Base-by-base conservation (phyloP, 352 stramenopile species). In the Plasmopara muralis region DNA sequence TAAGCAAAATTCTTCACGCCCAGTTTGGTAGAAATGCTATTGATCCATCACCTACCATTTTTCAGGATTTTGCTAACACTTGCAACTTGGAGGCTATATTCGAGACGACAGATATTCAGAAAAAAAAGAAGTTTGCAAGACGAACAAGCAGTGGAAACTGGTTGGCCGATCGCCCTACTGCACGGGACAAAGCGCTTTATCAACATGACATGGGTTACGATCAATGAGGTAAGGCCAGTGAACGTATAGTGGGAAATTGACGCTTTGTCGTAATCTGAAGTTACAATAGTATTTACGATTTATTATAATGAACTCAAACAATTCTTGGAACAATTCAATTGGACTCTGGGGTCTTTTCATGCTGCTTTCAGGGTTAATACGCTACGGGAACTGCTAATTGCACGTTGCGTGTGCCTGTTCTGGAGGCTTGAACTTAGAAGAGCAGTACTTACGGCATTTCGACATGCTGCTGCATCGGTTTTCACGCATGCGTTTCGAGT, bases 31-130 rank as follows among this genome's bases (percentile, higher is more conserved):
- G 71, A 31, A 84, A 88, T 35, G 77, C 75, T 4, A 63, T 80
- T 10, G 82, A 92, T 50, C 83, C 81, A 9, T 86, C 79, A n/a
- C 83, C 80, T 5, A 64, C 61, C 5, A 89, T 92, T 55, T 94
- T 94, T 49, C 71, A 74, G 9, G 83, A 94, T 37, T 93, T 91
- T 55, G 74, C 89, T 15, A 80, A 87, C 47, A 83, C 77, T 4
- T 94, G 83, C 54, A 82, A 94, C 53, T 43, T 94, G 2, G 83
- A 92, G 62, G 73, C 77, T 9, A 94, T 94, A 29, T 92, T 92
- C 39, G 67, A 94, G 53, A 70, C 81, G 6, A 81, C 69, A 0
- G 81, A 92, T 41, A 53, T 73, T 8, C 59, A 60, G 2, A 91
- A 91, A 55, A 89, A 91, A 61, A 88, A 87, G 52, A 74, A 74